Evolutionary conservation across 129 eudicot species (phyloP).

Genomic region (Artemisia annua): DNA sequence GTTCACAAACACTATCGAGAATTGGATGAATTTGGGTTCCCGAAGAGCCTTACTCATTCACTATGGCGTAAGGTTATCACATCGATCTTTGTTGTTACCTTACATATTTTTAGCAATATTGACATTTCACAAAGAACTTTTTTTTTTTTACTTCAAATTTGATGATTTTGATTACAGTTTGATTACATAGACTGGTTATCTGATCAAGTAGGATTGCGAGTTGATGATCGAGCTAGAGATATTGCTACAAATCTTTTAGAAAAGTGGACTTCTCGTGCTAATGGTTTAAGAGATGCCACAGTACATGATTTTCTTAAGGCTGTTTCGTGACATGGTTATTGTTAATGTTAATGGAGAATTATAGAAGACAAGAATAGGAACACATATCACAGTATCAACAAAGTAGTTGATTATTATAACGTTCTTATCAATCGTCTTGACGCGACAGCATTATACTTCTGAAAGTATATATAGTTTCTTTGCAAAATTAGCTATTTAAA

Average conservation of each 20-base stretch:
- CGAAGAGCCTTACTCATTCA: constrained; percentile 41
- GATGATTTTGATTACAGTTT: constrained; percentile 31
- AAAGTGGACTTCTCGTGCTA: not conserved
- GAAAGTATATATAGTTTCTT: too few species aligned
- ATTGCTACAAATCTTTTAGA: not conserved
- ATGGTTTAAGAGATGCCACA: constrained; percentile 1
- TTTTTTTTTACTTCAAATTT: constrained; percentile 2
- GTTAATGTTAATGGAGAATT: too few species aligned
- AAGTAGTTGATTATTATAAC: too few species aligned
- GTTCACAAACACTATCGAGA: constrained; percentile 33
- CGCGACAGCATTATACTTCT: too few species aligned
- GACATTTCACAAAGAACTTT: not conserved
- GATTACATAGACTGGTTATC: constrained; percentile 57
- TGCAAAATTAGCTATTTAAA: too few species aligned
- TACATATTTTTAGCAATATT: too few species aligned
- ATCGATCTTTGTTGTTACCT: too few species aligned
- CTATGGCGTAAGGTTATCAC: constrained; percentile 17
- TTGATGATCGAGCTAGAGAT: constrained; percentile 30
- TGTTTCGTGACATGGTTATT: too few species aligned
- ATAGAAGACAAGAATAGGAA: too few species aligned
- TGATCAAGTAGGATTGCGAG: constrained; percentile 34
- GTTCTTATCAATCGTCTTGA: too few species aligned
- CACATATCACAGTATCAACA: too few species aligned
- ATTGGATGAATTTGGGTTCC: constrained; percentile 32
- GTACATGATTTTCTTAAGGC: not conserved